A percentile compares a stretch with the other conserved stretches of the same genome.
Evolutionary conservation across 2,329 filamentous ascomycete genomes (phyloP).

Genomic region (Microsporum audouinii): DNA sequence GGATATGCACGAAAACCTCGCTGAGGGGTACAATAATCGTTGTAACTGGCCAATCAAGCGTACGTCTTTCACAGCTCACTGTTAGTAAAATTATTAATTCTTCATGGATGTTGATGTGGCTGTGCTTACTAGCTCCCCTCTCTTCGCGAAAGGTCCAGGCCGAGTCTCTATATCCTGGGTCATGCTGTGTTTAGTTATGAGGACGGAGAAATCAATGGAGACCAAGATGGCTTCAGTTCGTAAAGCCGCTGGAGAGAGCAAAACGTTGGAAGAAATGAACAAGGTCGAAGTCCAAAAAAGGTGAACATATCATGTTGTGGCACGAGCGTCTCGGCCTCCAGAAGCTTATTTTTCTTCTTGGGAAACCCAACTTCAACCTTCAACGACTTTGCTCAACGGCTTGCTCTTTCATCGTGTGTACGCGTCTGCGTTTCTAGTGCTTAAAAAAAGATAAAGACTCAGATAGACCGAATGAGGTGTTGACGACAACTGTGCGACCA

Average conservation of each 20-base stretch:
- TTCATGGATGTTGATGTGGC: background rate
- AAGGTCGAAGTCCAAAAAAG: background rate
- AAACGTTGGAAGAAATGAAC: no score
- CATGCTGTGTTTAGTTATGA: no score
- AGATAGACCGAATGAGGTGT: background rate
- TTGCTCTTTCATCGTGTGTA: background rate
- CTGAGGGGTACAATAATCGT: no score
- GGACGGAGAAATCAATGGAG: no score
- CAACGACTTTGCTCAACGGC: background rate
- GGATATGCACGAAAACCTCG: no score
- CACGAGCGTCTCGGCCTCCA: background rate
- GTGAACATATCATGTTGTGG: background rate
- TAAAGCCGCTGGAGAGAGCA: background rate
- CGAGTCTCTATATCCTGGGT: no score
- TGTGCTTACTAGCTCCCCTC: background rate
- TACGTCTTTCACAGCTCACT: background rate
- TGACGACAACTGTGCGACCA: background rate
- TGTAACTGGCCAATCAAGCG: background rate
- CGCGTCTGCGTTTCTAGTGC: background rate
- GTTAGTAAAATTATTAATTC: background rate
- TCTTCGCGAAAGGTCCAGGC: background rate
- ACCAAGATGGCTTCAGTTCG: no score
- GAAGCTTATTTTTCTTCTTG: background rate
- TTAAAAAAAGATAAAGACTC: background rate
- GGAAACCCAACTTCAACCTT: constrained; percentile 2